phyloP scores from a whole-genome alignment of 192 early-diverging fungal species.

The Mortierella alpina region DNA sequence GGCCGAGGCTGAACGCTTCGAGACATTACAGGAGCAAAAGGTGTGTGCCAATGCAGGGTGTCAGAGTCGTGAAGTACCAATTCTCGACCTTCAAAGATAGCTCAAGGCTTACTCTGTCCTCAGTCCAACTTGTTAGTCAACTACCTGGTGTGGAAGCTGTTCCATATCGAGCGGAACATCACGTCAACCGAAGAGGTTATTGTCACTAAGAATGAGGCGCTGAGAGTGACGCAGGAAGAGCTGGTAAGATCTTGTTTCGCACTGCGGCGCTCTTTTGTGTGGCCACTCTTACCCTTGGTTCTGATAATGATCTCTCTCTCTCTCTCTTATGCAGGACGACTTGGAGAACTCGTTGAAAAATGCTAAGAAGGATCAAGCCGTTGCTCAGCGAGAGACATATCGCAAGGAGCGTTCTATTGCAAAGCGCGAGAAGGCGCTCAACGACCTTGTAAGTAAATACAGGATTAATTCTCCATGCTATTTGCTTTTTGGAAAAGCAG shows the following conservation, averaged over 20 bases:
- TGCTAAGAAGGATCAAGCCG: slow-evolving; percentile 79
- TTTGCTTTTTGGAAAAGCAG: not conserved
- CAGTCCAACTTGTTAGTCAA: slow-evolving; percentile 72
- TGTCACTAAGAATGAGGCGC: slow-evolving; percentile 61
- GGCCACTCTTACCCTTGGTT: no score
- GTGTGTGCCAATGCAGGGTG: slow-evolving; percentile 34
- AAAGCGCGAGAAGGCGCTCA: slow-evolving; percentile 78
- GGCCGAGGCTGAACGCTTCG: slow-evolving; percentile 88
- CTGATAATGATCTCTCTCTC: no score
- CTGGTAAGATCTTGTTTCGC: slow-evolving; percentile 41
- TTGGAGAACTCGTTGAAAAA: slow-evolving; percentile 69
- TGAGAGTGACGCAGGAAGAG: slow-evolving; percentile 55
- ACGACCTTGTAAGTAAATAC: slow-evolving; percentile 61
- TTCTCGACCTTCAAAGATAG: not conserved
- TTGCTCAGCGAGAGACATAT: slow-evolving; percentile 75
- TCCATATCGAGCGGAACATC: slow-evolving; percentile 82
- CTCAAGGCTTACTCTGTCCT: not conserved
- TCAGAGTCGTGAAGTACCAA: no score
- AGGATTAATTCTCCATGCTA: not conserved
- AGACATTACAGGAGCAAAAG: slow-evolving; percentile 68
- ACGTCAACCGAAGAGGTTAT: slow-evolving; percentile 69
- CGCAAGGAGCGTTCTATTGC: slow-evolving; percentile 80
- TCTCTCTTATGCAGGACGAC: slow-evolving; percentile 12
- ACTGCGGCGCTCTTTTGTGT: not conserved
- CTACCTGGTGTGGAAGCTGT: slow-evolving; percentile 92